Conservation (phyloP, 2,329 filamentous ascomycete genomes). For the Ascosphaera aggregata region DNA sequence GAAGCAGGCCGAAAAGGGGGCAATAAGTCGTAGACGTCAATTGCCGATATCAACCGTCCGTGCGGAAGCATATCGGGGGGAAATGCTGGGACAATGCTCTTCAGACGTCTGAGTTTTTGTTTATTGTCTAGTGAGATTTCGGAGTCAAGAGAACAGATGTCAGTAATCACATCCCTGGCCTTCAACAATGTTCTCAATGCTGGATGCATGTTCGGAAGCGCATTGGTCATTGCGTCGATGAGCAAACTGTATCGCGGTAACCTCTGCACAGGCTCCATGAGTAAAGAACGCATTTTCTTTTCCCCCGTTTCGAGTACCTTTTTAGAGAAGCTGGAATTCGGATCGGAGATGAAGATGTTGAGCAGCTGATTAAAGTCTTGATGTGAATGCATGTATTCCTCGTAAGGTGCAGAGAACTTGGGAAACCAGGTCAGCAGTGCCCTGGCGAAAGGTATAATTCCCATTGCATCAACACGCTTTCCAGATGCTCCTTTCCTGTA, state of each 20-base stretch:
- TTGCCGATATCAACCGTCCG: conserved; percentile 58
- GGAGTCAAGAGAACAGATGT: conserved; percentile 85
- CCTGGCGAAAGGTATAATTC: conserved; percentile 54
- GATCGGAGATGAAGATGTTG: conserved; percentile 50
- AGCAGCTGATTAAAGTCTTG: conserved; percentile 66
- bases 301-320: conserved; percentile 66
- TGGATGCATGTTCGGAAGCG: conserved; percentile 64
- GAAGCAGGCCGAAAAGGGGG: conserved; percentile 39
- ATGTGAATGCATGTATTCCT: conserved; percentile 79
- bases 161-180: conserved; percentile 79
- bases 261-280: conserved; percentile 91
- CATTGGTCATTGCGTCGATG: conserved; percentile 83
- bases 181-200: conserved; percentile 65
- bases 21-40: conserved; percentile 54
- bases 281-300: conserved; percentile 66
- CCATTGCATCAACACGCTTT: conserved; percentile 43
- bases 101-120: conserved; percentile 48
- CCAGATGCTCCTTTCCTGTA: conserved; percentile 22
- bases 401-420: conserved; percentile 72
- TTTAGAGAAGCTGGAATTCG: conserved; percentile 60
- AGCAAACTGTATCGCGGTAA: conserved; percentile 86
- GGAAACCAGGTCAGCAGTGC: conserved; percentile 82
- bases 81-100: conserved; percentile 57
- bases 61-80: conserved; percentile 45
- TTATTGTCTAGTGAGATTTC: conserved; percentile 40